These are phyloP conservation scores for Teratosphaeria nubilosa DNA, from an alignment of 2,329 filamentous ascomycete species.

Conservation along the genomic window DNA sequence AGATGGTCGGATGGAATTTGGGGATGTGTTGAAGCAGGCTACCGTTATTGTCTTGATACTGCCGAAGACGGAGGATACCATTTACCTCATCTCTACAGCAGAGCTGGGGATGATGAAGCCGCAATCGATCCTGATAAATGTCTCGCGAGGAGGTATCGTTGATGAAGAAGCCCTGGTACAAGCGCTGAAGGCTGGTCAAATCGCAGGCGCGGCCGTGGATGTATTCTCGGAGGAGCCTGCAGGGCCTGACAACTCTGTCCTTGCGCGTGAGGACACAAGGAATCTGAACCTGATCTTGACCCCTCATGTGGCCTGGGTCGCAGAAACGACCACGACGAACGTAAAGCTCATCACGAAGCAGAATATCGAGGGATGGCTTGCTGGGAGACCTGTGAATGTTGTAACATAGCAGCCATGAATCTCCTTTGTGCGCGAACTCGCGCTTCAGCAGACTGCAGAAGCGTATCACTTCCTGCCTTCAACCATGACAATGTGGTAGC, in stretches of 20 bases:
- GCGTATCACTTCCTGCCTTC: constrained; percentile 48
- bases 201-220: constrained; percentile 41
- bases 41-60: constrained; percentile 19
- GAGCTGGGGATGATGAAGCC: constrained; percentile 38
- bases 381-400: constrained; percentile 30
- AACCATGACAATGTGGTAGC: constrained; percentile 75
- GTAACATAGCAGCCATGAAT: constrained; percentile 12
- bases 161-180: constrained; percentile 38
- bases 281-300: constrained; percentile 43
- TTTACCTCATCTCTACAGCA: not conserved
- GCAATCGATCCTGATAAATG: constrained; percentile 39
- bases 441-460: not conserved
- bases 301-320: constrained; percentile 47
- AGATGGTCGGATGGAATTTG: constrained; percentile 27
- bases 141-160: constrained; percentile 40
- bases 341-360: constrained; percentile 34
- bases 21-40: constrained; percentile 26
- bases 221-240: constrained; percentile 40
- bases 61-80: not conserved
- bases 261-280: constrained; percentile 31
- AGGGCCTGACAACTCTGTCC: constrained; percentile 32
- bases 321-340: constrained; percentile 38
- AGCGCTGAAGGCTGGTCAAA: constrained; percentile 35
- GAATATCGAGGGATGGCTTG: constrained; percentile 39
- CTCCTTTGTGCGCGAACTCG: too few species aligned